Evolutionary conservation across 164 flowering plant genomes (phyloP), one percentile per base, ranked within the genome.

Genomic region (Kalanchoe fedtschenkoi): DNA sequence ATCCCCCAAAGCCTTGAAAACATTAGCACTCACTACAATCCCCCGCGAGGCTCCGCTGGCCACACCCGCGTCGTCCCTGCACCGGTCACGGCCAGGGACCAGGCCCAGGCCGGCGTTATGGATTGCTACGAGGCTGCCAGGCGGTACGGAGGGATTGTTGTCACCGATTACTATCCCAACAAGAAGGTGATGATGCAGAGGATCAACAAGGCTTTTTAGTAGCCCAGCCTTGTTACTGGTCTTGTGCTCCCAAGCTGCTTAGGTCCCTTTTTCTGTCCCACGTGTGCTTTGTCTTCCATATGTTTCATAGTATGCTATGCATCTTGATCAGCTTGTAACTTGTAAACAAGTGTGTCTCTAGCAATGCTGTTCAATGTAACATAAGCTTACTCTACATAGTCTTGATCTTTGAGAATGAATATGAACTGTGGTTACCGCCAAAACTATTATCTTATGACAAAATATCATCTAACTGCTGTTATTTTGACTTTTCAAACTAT

Each of bases 81-180:
- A 2, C 39, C 3, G 4, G 32, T 11, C 13, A 26, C 32, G 2
- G 26, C 32, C 14, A 26, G 56, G 30, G 56, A 51, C 14, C 56
- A 51, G 56, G 56, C 32, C 32, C 26, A 30, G 17, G 56, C 32
- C 21, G 56, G 56, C 26, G 56, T 6, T 5, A 51, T 51, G 56
- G 56, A 51, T 51, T 51, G 56, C 16, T 51, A 51, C 26, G 56
- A 51, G 32, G 56, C 56, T 26, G 56, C 56, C 11, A 51, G 56
- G 32, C 24, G 56, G 32, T 51, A 24, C 26, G 32, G 32, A 24
- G 56, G 56, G 32, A 24, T 26, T 30, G 56, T 51, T 24, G 17
- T 51, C 21, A 51, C 56, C 14, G 56, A 51, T 32, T 51, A 16
- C 32, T 26, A 26, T 26, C 56, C 56, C 26, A 51, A 28, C 32